Evolutionary conservation across 768 basidiomycete species (phyloP).

Genomic region (Rhodocollybia butyracea): DNA sequence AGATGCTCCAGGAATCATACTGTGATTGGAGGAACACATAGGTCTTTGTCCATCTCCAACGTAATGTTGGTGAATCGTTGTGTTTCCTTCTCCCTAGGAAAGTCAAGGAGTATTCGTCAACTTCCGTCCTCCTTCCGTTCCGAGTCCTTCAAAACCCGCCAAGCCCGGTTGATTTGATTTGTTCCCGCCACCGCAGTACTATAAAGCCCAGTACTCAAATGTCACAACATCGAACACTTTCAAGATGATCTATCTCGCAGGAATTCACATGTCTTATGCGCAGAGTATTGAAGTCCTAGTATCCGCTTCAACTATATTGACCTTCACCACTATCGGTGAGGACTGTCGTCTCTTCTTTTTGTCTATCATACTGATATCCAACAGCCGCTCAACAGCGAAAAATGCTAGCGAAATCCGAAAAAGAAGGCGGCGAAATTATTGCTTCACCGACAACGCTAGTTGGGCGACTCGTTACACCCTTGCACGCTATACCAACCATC

Average conservation of each 20-base stretch:
- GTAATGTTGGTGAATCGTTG: too few species aligned
- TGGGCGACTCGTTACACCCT: slow-evolving; percentile 22
- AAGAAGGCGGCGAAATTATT: slow-evolving; percentile 16
- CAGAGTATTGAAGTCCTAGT: slow-evolving; percentile 19
- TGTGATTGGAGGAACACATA: too few species aligned
- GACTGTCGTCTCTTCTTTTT: not conserved
- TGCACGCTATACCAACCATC: slow-evolving; percentile 21
- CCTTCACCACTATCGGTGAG: not conserved
- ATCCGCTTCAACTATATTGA: slow-evolving; percentile 2
- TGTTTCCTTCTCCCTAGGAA: too few species aligned
- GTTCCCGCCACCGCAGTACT: too few species aligned
- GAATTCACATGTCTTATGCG: slow-evolving; percentile 17
- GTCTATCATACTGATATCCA: not conserved
- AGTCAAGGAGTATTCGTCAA: too few species aligned
- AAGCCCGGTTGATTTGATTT: too few species aligned
- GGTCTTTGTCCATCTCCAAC: too few species aligned
- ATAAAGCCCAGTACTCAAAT: too few species aligned
- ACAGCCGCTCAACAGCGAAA: not conserved
- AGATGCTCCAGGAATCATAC: too few species aligned
- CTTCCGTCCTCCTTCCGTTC: too few species aligned
- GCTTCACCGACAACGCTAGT: slow-evolving; percentile 12
- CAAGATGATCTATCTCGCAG: slow-evolving; percentile 18
- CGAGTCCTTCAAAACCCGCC: too few species aligned
- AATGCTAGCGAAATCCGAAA: slow-evolving; percentile 1
- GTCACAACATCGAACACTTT: too few species aligned